phyloP scores from a whole-genome alignment of 352 stramenopile genomes.

The Phytopythium mirpurense region DNA sequence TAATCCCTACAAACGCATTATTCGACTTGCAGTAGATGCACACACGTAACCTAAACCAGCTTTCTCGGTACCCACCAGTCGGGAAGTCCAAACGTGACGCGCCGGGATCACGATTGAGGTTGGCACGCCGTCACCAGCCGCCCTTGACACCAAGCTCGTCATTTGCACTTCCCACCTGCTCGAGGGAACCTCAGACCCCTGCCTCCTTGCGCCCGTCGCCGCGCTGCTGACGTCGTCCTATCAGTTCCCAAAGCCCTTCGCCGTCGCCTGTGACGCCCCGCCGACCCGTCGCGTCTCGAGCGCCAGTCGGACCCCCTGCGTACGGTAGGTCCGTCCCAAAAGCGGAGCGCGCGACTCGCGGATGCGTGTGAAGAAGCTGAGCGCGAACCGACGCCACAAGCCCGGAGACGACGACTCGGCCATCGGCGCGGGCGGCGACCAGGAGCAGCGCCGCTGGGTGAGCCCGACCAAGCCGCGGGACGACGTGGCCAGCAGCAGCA shows the following conservation, averaged over 20 bases:
- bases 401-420: slow-evolving; percentile 51
- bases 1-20: slow-evolving; percentile 1
- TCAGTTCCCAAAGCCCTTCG: neutral
- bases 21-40: neutral
- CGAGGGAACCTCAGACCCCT: slow-evolving; percentile 9
- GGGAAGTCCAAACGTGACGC: slow-evolving; percentile 7
- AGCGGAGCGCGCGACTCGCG: slow-evolving; percentile 4
- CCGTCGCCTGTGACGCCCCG: neutral
- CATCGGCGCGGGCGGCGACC: slow-evolving; percentile 13
- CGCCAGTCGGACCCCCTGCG: too few relatives aligned
- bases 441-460: slow-evolving; percentile 32
- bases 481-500: slow-evolving; percentile 4
- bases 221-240: slow-evolving; percentile 8
- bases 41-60: neutral
- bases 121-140: slow-evolving; percentile 8
- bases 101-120: slow-evolving; percentile 7
- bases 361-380: slow-evolving; percentile 81
- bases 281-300: neutral
- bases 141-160: slow-evolving; percentile 7
- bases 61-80: neutral
- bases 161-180: slow-evolving; percentile 13
- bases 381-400: slow-evolving; percentile 55
- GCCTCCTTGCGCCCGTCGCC: slow-evolving; percentile 14
- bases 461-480: slow-evolving; percentile 28
- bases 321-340: too few relatives aligned